Evolutionary conservation across 148 eudicot species (phyloP).

Genomic region (Vaccinium vitisidaea): DNA sequence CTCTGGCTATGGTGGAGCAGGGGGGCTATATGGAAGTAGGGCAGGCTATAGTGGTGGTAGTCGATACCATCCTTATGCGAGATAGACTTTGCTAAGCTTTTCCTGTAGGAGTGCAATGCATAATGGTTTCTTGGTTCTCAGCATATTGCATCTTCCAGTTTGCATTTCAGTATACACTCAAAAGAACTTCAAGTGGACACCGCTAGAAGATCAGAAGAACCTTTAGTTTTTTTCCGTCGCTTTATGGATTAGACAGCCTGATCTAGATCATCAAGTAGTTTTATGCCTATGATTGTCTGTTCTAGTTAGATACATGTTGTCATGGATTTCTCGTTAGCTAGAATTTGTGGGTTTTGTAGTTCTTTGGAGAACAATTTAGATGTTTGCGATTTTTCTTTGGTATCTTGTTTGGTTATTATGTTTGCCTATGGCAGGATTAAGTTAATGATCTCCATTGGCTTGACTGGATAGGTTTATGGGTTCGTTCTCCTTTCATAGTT

Average conservation of each 20-base stretch:
- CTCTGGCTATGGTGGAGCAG: conserved; percentile 32
- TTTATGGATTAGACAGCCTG: conserved; percentile 6
- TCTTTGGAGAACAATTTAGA: conserved; percentile 12
- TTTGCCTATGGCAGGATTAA: conserved; percentile 1
- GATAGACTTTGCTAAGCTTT: conserved; percentile 24
- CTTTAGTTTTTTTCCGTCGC: conserved; percentile 4
- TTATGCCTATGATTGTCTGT: conserved; percentile 1
- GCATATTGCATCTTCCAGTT: conserved; percentile 15
- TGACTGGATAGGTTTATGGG: background rate
- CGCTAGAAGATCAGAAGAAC: conserved; percentile 17
- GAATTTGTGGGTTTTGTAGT: background rate
- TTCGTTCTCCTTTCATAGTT: background rate
- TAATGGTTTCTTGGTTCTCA: background rate
- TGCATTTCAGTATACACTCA: conserved; percentile 5
- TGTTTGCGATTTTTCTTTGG: background rate
- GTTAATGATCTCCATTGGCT: background rate
- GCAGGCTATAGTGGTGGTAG: conserved; percentile 35
- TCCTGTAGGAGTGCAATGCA: conserved; percentile 9
- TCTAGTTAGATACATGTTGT: conserved; percentile 7
- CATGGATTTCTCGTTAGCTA: conserved; percentile 11
- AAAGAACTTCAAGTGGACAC: conserved; percentile 16
- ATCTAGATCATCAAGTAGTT: conserved; percentile 6
- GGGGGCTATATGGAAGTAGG: conserved; percentile 33
- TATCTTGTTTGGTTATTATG: background rate
- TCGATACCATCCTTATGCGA: conserved; percentile 36